These are phyloP conservation scores for Naumovozyma dairenensis DNA, from an alignment of 805 yeast genomes.

Conservation along the genomic window DNA sequence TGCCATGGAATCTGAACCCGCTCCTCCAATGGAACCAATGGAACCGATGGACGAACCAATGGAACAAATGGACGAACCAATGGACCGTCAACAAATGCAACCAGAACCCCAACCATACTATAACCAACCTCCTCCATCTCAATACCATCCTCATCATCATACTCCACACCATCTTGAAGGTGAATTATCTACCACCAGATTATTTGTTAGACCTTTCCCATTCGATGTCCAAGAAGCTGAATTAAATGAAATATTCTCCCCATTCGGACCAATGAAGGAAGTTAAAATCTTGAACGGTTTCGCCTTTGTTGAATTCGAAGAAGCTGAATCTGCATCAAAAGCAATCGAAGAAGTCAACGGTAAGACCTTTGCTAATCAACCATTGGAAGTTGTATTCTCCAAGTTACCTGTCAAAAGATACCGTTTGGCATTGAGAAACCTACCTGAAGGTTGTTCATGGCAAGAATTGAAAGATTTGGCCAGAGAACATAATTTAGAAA, in stretches of 20 bases:
- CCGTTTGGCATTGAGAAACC: conserved; percentile 58
- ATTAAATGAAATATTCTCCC: conserved; percentile 57
- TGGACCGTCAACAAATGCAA: conserved; percentile 10
- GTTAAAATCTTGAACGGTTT: conserved; percentile 70
- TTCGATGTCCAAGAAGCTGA: conserved; percentile 47
- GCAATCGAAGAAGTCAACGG: conserved; percentile 77
- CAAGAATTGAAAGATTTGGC: conserved; percentile 86
- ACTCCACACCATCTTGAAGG: no score
- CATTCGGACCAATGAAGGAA: conserved; percentile 58
- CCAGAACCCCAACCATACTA: conserved; percentile 17
- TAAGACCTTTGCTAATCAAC: conserved; percentile 49
- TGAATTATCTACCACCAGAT: conserved; percentile 35
- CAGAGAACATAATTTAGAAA: conserved; percentile 59
- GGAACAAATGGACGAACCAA: conserved; percentile 5
- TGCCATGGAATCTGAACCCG: no score
- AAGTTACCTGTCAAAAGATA: conserved; percentile 53
- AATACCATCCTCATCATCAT: conserved; percentile 9
- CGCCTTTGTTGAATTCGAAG: conserved; percentile 81
- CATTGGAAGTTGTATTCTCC: conserved; percentile 35
- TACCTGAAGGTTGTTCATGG: conserved; percentile 76
- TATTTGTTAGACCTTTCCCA: conserved; percentile 57
- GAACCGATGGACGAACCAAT: conserved; percentile 9
- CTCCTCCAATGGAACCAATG: conserved; percentile 10
- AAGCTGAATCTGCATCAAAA: conserved; percentile 55
- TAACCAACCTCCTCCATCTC: conserved; percentile 15